These are phyloP conservation scores for Salix exigua DNA, from an alignment of 345 rosid species.

Conservation along the genomic window DNA sequence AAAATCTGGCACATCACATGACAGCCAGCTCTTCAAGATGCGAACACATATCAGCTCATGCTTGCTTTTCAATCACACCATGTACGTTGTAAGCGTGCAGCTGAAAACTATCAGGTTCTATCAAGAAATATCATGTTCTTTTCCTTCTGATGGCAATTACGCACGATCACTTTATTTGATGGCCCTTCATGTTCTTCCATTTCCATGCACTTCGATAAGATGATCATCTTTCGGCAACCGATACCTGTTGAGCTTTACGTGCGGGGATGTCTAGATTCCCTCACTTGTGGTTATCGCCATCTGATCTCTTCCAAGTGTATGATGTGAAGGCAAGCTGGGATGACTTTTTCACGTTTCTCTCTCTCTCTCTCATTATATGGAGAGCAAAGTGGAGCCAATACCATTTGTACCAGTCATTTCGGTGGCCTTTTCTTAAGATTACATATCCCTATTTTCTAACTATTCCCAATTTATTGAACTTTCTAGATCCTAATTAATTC, in stretches of 20 bases:
- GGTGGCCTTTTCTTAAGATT: too few species aligned
- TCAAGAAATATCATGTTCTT: not conserved
- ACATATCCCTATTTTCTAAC: too few species aligned
- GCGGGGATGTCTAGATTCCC: constrained; percentile 7
- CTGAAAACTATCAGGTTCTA: not conserved
- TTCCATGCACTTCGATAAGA: constrained; percentile 6
- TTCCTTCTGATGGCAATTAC: constrained; percentile 9
- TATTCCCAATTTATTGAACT: too few species aligned
- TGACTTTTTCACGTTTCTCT: not conserved
- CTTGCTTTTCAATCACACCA: constrained; percentile 16
- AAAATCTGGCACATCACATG: constrained; percentile 15
- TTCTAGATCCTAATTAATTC: too few species aligned
- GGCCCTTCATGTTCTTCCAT: not conserved
- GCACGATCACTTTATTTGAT: constrained; percentile 20
- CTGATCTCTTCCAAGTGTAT: not conserved
- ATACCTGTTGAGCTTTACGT: not conserved
- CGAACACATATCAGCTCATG: constrained; percentile 17
- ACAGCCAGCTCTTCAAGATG: constrained; percentile 26
- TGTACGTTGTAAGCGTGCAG: not conserved
- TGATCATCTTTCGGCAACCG: constrained; percentile 19
- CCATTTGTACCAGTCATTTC: too few species aligned
- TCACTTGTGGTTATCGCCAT: not conserved
- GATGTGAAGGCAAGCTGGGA: not conserved
- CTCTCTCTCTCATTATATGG: too few species aligned
- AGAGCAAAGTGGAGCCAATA: too few species aligned